Conservation (phyloP, 2,329 filamentous ascomycete species). For the Onygenales sp. region DNA sequence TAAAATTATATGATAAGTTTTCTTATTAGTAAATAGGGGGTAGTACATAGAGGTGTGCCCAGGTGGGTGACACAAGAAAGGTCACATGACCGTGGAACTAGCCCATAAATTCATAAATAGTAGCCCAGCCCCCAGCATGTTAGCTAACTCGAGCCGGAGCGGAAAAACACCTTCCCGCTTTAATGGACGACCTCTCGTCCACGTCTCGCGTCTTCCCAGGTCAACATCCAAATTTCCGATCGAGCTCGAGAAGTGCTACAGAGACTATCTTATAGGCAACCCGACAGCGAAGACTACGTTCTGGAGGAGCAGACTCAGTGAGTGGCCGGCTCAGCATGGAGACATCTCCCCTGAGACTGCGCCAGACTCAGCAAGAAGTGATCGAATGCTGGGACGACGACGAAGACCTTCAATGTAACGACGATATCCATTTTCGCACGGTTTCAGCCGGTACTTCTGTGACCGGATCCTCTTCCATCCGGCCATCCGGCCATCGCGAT, state of each 20-base stretch:
- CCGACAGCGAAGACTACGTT: background rate
- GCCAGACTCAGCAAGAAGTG: slow-evolving; percentile 22
- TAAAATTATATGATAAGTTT: no score
- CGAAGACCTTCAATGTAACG: slow-evolving; percentile 37
- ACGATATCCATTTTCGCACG: slow-evolving; percentile 36
- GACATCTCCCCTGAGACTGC: slow-evolving; percentile 23
- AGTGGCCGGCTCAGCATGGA: slow-evolving; percentile 25
- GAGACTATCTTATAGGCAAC: background rate
- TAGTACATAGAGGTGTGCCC: no score
- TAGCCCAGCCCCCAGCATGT: no score
- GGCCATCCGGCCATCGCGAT: slow-evolving; percentile 49
- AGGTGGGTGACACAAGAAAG: no score
- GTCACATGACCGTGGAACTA: no score
- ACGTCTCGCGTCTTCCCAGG: background rate
- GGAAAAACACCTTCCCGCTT: background rate
- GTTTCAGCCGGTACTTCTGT: slow-evolving; percentile 37
- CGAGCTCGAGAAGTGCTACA: background rate
- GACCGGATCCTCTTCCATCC: slow-evolving; percentile 31
- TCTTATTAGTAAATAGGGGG: no score
- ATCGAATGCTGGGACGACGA: slow-evolving; percentile 44
- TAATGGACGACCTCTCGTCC: slow-evolving; percentile 9
- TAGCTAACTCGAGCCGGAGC: background rate
- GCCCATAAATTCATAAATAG: no score
- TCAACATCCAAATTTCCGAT: background rate
- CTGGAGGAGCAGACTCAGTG: background rate